phyloP scores from a whole-genome alignment of 2,329 filamentous ascomycete species.

The Tolypocladium tundrense region DNA sequence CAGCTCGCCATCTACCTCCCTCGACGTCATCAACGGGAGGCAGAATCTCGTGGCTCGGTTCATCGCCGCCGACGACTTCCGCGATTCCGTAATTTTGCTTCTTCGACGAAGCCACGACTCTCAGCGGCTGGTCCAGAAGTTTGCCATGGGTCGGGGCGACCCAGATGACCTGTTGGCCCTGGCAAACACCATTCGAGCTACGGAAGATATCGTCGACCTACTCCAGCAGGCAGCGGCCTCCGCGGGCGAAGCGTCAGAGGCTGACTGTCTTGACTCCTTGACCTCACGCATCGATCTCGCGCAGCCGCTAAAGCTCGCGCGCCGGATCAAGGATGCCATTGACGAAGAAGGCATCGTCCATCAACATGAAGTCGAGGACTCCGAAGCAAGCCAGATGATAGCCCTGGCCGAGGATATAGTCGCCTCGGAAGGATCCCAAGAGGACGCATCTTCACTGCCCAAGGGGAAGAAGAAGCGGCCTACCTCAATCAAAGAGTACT shows the following conservation, averaged over 20 bases:
- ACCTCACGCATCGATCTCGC: constrained; percentile 53
- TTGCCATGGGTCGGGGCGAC: constrained; percentile 84
- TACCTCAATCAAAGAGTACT: constrained; percentile 43
- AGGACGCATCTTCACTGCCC: constrained; percentile 43
- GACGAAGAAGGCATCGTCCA: constrained; percentile 86
- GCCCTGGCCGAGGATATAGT: constrained; percentile 65
- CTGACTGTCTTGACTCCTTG: constrained; percentile 32
- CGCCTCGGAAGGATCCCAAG: constrained; percentile 51
- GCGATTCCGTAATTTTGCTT: constrained; percentile 58
- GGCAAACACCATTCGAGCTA: constrained; percentile 69
- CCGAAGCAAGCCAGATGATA: constrained; percentile 59
- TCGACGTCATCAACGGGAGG: constrained; percentile 65
- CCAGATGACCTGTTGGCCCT: constrained; percentile 81
- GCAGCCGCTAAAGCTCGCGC: constrained; percentile 57
- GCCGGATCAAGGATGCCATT: constrained; percentile 65
- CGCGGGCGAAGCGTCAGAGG: constrained; percentile 4
- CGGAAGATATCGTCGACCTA: constrained; percentile 51
- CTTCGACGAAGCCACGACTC: constrained; percentile 74
- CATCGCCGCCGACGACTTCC: constrained; percentile 53
- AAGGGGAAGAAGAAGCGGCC: constrained; percentile 38
- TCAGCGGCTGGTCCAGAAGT: constrained; percentile 84
- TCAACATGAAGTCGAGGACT: constrained; percentile 68
- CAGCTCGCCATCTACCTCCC: constrained; percentile 82
- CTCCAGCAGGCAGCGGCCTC: constrained; percentile 19
- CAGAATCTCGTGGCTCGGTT: constrained; percentile 76